These are phyloP conservation scores for Silene uniflora DNA, from an alignment of 148 eudicot species.

Conservation along the genomic window DNA sequence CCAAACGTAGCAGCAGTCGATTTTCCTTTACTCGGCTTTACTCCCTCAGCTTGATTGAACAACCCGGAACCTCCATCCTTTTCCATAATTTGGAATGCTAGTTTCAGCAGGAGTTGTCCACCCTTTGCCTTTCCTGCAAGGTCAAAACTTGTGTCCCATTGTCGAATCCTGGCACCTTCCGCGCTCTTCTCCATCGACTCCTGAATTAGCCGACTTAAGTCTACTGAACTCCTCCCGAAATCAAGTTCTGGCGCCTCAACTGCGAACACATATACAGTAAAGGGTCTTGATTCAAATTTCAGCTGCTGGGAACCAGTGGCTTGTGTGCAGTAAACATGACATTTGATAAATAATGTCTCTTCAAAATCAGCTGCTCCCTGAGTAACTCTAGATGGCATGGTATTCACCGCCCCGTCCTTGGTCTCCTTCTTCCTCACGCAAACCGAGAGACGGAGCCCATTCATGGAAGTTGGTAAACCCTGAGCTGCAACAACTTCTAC, in stretches of 20 bases:
- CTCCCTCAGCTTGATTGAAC: conserved; percentile 45
- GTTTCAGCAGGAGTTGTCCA: conserved; percentile 70
- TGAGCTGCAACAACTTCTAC: conserved; percentile 85
- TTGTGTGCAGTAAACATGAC: conserved; percentile 70
- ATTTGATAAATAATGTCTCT: conserved; percentile 74
- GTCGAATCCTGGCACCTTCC: conserved; percentile 62
- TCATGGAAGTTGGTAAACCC: conserved; percentile 81
- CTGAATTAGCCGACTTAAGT: conserved; percentile 69
- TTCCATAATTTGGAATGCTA: conserved; percentile 94
- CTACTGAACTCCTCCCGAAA: conserved; percentile 68
- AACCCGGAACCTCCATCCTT: conserved; percentile 80
- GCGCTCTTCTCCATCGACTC: conserved; percentile 67
- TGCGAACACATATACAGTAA: conserved; percentile 60
- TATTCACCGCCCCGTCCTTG: conserved; percentile 81
- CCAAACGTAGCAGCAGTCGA: conserved; percentile 43
- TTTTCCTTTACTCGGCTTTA: conserved; percentile 30
- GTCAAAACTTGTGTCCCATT: conserved; percentile 77
- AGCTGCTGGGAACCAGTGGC: conserved; percentile 30
- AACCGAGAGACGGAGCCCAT: conserved; percentile 78
- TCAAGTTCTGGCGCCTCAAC: conserved; percentile 84
- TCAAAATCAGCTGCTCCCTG: conserved; percentile 95
- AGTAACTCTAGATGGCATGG: conserved; percentile 92
- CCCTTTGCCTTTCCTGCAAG: conserved; percentile 87
- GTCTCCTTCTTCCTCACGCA: conserved; percentile 85
- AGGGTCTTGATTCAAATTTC: conserved; percentile 82